phyloP scores from a whole-genome alignment of 2,329 filamentous ascomycete species.

The Exophiala oligosperma region DNA sequence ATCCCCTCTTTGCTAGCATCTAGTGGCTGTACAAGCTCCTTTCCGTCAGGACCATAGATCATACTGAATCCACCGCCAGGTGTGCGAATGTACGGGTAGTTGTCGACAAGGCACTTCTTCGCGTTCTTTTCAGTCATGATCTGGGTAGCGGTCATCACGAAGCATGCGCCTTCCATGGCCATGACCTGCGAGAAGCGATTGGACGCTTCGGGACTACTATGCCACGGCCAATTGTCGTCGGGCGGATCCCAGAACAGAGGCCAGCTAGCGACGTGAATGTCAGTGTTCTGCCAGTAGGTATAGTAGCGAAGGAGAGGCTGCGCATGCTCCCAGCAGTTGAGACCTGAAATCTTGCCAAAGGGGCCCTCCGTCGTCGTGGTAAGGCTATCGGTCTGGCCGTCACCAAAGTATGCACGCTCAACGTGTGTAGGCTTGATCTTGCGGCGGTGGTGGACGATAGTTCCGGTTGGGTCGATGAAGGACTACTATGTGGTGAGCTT shows the following conservation, averaged over 20 bases:
- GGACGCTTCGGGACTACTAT: not conserved
- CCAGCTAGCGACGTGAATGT: constrained; percentile 7
- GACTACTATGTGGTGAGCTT: constrained; percentile 17
- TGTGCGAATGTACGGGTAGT: not conserved
- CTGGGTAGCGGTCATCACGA: constrained; percentile 44
- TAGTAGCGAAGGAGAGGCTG: constrained; percentile 30
- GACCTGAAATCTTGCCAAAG: constrained; percentile 31
- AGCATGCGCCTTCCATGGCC: constrained; percentile 47
- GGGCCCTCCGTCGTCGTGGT: constrained; percentile 42
- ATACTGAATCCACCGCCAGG: constrained; percentile 48
- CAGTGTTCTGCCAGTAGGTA: not conserved
- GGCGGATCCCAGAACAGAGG: not conserved
- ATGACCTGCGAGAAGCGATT: constrained; percentile 39
- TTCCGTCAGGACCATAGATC: constrained; percentile 55
- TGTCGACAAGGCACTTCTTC: constrained; percentile 41
- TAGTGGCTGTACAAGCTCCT: constrained; percentile 43
- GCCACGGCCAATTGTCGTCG: not conserved
- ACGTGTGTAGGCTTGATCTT: constrained; percentile 55
- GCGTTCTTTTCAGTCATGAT: constrained; percentile 42
- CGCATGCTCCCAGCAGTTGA: constrained; percentile 42
- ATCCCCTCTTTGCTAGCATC: constrained; percentile 48
- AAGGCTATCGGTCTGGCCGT: constrained; percentile 37
- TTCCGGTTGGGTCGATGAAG: constrained; percentile 44
- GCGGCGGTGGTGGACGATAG: constrained; percentile 42
- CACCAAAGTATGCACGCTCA: constrained; percentile 49